Conservation (phyloP, 345 rosid genomes). For the Bruguiera sexangula region DNA sequence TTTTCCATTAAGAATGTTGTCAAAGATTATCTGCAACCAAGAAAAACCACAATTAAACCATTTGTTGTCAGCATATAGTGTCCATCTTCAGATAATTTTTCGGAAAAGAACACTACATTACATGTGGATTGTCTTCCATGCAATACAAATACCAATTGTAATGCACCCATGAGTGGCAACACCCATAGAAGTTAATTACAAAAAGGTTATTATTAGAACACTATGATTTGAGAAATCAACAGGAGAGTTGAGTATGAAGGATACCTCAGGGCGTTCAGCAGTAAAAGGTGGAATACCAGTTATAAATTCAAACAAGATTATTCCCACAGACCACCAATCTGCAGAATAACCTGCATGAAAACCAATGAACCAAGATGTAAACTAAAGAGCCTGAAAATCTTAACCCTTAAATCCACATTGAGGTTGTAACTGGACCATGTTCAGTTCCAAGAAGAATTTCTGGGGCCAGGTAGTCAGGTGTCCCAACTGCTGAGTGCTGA, state of each 20-base stretch:
- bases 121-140: neutral
- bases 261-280: constrained; percentile 71
- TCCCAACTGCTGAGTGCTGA: constrained; percentile 70
- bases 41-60: constrained; percentile 1
- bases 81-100: too few species aligned
- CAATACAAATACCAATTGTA: neutral
- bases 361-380: constrained; percentile 18
- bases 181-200: too few species aligned
- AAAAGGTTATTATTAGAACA: neutral
- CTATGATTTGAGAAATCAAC: neutral
- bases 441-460: constrained; percentile 90
- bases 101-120: neutral
- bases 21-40: constrained; percentile 59
- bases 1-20: constrained; percentile 73
- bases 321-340: constrained; percentile 94
- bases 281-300: constrained; percentile 83
- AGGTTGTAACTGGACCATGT: constrained; percentile 51
- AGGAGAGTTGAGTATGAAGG: constrained; percentile 7
- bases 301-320: constrained; percentile 68
- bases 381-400: constrained; percentile 18
- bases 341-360: constrained; percentile 63
- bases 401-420: constrained; percentile 9
- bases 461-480: constrained; percentile 88
- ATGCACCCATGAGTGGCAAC: neutral
- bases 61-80: too few species aligned